Conservation (phyloP, 805 yeast genomes). For the Saturnispora ahearnii region DNA sequence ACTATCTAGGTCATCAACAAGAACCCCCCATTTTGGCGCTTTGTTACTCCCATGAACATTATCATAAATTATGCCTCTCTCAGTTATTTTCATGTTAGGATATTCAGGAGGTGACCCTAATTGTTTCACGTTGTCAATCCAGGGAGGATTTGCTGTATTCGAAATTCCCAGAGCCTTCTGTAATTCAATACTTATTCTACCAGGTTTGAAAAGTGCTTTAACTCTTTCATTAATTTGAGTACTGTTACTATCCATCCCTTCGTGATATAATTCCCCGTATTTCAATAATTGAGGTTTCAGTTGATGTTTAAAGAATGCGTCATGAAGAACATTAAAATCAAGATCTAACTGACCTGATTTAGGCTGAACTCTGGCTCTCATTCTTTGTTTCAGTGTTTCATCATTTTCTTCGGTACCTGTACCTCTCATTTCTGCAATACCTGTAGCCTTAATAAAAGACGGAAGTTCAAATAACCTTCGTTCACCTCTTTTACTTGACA, state of each 20-base stretch:
- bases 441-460: slow-evolving; percentile 67
- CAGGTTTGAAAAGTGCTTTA: slow-evolving; percentile 41
- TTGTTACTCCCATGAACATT: slow-evolving; percentile 10
- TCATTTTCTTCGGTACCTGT: slow-evolving; percentile 40
- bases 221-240: slow-evolving; percentile 31
- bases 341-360: slow-evolving; percentile 79
- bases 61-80: slow-evolving; percentile 28
- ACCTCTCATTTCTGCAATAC: slow-evolving; percentile 79
- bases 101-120: slow-evolving; percentile 83
- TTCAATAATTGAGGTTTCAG: slow-evolving; percentile 57
- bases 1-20: slow-evolving; percentile 29
- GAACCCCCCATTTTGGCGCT: slow-evolving; percentile 18
- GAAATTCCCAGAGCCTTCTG: slow-evolving; percentile 61
- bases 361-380: slow-evolving; percentile 82
- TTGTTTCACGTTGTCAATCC: slow-evolving; percentile 62
- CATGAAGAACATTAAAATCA: slow-evolving; percentile 72
- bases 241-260: slow-evolving; percentile 41
- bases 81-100: slow-evolving; percentile 46
- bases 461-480: slow-evolving; percentile 73
- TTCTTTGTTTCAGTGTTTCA: slow-evolving; percentile 54
- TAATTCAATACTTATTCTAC: slow-evolving; percentile 53
- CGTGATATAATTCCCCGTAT: slow-evolving; percentile 74
- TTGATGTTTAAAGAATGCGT: slow-evolving; percentile 81
- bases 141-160: slow-evolving; percentile 56
- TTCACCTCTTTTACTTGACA: slow-evolving; percentile 60